Percentiles rank a stretch among this genome's conserved stretches.
Conservation (phyloP, 345 rosid species). For the Kernera saxatilis region DNA sequence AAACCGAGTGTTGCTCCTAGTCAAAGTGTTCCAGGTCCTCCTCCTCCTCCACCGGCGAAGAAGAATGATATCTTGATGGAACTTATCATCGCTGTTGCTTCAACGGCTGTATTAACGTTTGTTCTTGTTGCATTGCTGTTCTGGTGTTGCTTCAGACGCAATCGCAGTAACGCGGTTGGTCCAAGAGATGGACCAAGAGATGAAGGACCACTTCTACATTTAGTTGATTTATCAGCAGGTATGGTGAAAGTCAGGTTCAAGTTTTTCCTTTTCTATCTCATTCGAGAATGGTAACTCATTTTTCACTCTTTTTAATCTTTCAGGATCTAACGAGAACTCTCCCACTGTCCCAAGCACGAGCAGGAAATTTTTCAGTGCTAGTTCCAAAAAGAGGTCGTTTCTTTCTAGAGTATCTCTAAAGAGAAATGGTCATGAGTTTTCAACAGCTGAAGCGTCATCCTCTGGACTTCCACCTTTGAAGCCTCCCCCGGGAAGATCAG, state of each 20-base stretch:
- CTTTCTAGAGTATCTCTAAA: conserved; percentile 25
- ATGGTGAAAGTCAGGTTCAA: conserved; percentile 5
- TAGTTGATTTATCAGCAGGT: conserved; percentile 56
- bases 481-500: conserved; percentile 56
- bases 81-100: conserved; percentile 46
- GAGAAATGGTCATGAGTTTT: conserved; percentile 26
- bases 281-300: not conserved
- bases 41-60: conserved; percentile 9
- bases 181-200: conserved; percentile 39
- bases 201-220: conserved; percentile 65
- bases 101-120: conserved; percentile 54
- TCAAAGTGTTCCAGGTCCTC: conserved; percentile 5
- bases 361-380: conserved; percentile 12
- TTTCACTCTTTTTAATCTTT: conserved; percentile 12
- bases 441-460: conserved; percentile 24
- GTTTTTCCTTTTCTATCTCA: not conserved
- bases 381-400: conserved; percentile 23
- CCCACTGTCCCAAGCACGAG: conserved; percentile 36
- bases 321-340: conserved; percentile 60
- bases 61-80: conserved; percentile 17
- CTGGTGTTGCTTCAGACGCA: conserved; percentile 42
- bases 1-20: conserved; percentile 24
- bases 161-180: conserved; percentile 27
- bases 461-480: conserved; percentile 33
- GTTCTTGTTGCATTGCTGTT: conserved; percentile 50